Conservation (phyloP, 805 yeast species). For the Teunomyces atbi region DNA sequence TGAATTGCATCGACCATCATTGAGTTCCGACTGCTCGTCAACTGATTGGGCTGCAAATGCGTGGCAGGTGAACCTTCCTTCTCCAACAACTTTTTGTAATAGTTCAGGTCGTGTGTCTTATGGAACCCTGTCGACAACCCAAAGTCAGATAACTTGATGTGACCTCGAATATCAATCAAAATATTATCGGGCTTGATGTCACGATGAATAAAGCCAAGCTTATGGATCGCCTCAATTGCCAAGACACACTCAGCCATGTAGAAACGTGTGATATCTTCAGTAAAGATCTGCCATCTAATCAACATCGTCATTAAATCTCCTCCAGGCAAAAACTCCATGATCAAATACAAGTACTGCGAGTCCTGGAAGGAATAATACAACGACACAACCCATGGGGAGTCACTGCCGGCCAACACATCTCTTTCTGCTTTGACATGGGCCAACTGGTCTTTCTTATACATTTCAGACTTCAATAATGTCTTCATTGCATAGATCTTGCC, state of each 20-base stretch:
- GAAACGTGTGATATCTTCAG: conserved; percentile 89
- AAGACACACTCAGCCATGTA: conserved; percentile 95
- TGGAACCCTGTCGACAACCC: conserved; percentile 90
- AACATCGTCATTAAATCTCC: conserved; percentile 94
- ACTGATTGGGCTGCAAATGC: conserved; percentile 16
- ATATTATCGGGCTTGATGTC: conserved; percentile 98
- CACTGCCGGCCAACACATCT: conserved; percentile 88
- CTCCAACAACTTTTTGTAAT: conserved; percentile 78
- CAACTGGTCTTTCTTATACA: conserved; percentile 91
- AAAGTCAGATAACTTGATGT: conserved; percentile 68
- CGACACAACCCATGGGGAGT: conserved; percentile 87
- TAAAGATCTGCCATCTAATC: conserved; percentile 89
- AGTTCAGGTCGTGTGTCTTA: conserved; percentile 86
- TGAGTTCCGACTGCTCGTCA: conserved; percentile 58
- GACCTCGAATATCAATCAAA: conserved; percentile 75
- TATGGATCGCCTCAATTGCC: conserved; percentile 92
- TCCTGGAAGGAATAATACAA: conserved; percentile 82
- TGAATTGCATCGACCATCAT: conserved; percentile 93
- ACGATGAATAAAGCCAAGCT: conserved; percentile 90
- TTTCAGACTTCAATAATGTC: conserved; percentile 83
- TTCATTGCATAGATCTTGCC: conserved; percentile 95
- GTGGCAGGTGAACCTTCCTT: conserved; percentile 44
- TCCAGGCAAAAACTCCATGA: conserved; percentile 54
- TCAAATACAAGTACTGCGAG: conserved; percentile 54
- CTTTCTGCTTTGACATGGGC: conserved; percentile 96